Conservation (phyloP, 176 grass and related monocot genomes). For the Chrysopogon serrulatus region DNA sequence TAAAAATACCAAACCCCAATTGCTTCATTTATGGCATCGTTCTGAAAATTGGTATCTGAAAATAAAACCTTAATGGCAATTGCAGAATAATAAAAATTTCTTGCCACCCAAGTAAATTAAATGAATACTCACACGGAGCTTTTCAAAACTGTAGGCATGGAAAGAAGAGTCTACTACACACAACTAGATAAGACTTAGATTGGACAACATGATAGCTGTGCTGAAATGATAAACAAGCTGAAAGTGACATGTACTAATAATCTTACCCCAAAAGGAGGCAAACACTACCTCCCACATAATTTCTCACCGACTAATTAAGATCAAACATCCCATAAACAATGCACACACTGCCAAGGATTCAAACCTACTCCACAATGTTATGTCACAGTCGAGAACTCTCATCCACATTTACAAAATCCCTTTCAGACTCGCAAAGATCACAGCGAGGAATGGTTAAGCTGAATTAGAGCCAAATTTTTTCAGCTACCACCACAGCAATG, state of each 20-base stretch:
- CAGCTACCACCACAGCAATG: neutral
- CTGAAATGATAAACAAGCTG: neutral
- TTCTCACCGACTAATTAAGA: neutral
- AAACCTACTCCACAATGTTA: conserved; percentile 7
- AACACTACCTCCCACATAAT: neutral
- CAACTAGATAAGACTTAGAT: neutral
- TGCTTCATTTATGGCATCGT: neutral
- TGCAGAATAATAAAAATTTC: neutral
- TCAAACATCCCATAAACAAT: neutral
- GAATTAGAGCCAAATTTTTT: neutral
- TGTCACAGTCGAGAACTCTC: neutral
- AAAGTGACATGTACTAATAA: conserved; percentile 8
- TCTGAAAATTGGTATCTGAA: neutral
- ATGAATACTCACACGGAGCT: neutral
- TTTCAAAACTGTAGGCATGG: neutral
- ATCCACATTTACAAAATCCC: neutral
- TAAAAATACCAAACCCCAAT: neutral
- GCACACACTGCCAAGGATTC: neutral
- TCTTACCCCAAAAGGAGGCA: neutral
- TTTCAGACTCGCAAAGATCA: neutral
- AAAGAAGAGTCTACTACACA: neutral
- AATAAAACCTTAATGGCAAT: neutral
- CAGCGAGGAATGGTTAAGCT: neutral
- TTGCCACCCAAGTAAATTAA: neutral
- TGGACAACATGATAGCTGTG: neutral